Percentiles rank a stretch among this genome's conserved stretches.
Conservation (phyloP, 176 grass and related monocot genomes). For the Bromus sterilis region DNA sequence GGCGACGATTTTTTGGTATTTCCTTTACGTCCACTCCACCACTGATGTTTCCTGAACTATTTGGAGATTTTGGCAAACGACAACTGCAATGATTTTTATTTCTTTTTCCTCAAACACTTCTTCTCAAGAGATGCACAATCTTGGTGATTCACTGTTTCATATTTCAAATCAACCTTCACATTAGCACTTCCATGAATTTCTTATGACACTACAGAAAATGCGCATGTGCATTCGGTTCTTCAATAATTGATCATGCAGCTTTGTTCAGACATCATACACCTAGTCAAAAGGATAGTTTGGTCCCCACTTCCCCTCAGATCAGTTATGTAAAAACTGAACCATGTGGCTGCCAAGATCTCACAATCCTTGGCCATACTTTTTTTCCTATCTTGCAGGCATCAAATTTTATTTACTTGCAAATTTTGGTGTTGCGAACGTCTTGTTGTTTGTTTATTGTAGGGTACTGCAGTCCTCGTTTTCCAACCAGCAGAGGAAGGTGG, state of each 20-base stretch:
- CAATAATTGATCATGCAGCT: background rate
- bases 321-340: background rate
- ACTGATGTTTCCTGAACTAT: background rate
- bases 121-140: background rate
- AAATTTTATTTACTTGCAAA: background rate
- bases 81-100: background rate
- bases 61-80: background rate
- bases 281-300: background rate
- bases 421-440: background rate
- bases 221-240: background rate
- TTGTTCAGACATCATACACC: background rate
- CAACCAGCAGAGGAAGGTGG: constrained; percentile 95
- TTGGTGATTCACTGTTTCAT: background rate
- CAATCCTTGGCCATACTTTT: background rate
- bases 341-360: background rate
- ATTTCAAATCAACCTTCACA: background rate
- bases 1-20: background rate
- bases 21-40: background rate
- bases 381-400: background rate
- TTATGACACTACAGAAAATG: background rate
- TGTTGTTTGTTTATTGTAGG: constrained; percentile 43
- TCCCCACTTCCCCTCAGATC: background rate
- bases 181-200: background rate
- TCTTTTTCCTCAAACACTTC: background rate
- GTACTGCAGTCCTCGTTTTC: constrained; percentile 73